These are phyloP conservation scores for Nakazawaea pomicola DNA, from an alignment of 805 yeast species.

Conservation along the genomic window DNA sequence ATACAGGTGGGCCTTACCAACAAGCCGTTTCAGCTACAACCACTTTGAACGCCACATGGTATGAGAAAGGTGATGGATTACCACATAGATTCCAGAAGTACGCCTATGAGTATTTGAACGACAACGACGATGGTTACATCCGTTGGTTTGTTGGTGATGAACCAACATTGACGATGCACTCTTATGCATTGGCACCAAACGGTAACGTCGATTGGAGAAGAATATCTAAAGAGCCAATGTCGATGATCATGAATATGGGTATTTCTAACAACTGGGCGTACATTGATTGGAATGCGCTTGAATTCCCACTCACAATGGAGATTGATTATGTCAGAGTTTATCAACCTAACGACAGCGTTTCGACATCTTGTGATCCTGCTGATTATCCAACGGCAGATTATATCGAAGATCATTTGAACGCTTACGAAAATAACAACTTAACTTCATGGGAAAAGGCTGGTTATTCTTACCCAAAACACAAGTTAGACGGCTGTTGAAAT, in stretches of 20 bases:
- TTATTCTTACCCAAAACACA: conserved; percentile 36
- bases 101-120: conserved; percentile 38
- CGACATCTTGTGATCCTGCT: conserved; percentile 43
- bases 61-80: conserved; percentile 29
- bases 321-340: conserved; percentile 44
- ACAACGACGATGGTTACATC: conserved; percentile 34
- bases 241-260: conserved; percentile 43
- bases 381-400: conserved; percentile 42
- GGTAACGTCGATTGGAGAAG: conserved; percentile 47
- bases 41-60: conserved; percentile 41
- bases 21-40: conserved; percentile 44
- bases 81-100: conserved; percentile 33
- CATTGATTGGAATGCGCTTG: conserved; percentile 41
- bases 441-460: conserved; percentile 43
- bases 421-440: conserved; percentile 37
- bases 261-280: conserved; percentile 46
- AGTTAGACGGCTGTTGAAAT: conserved; percentile 20
- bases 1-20: conserved; percentile 47
- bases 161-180: conserved; percentile 40
- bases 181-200: conserved; percentile 40
- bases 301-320: conserved; percentile 38
- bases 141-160: conserved; percentile 42
- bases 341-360: conserved; percentile 37
- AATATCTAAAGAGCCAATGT: conserved; percentile 46
- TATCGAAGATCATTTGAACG: conserved; percentile 34